Percentiles rank a stretch among this genome's conserved stretches.
phyloP scores from a whole-genome alignment of 2,329 filamentous ascomycete genomes.

The Myriosclerotinia scirpicola region DNA sequence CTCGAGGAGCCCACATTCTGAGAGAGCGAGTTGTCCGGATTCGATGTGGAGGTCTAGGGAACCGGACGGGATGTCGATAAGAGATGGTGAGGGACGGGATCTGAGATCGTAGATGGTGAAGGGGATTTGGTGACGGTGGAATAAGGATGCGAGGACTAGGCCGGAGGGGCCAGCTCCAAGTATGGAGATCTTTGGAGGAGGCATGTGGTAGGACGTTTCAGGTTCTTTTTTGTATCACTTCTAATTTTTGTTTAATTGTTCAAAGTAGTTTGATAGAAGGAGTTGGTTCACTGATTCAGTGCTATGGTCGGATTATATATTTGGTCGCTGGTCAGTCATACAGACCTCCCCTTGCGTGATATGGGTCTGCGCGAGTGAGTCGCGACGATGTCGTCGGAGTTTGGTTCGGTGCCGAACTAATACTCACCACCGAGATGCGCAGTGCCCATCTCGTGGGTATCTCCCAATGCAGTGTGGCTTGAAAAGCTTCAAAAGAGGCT shows the following conservation, averaged over 20 bases:
- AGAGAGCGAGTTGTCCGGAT: slow-evolving; percentile 48
- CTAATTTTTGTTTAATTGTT: background rate
- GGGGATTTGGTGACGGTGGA: slow-evolving; percentile 44
- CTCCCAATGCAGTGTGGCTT: background rate
- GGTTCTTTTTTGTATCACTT: background rate
- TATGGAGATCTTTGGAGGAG: slow-evolving; percentile 44
- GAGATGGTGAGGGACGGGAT: slow-evolving; percentile 34
- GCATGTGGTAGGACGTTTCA: background rate
- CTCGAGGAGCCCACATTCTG: slow-evolving; percentile 47
- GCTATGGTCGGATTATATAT: background rate
- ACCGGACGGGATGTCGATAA: slow-evolving; percentile 42
- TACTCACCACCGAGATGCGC: too few species aligned
- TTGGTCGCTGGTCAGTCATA: background rate
- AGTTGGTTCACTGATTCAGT: background rate
- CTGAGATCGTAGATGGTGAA: slow-evolving; percentile 44
- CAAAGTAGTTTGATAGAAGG: background rate
- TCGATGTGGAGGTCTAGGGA: slow-evolving; percentile 52
- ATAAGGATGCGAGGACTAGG: slow-evolving; percentile 49
- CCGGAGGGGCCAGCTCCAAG: slow-evolving; percentile 50
- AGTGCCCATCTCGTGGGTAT: background rate
- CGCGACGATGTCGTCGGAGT: too few species aligned
- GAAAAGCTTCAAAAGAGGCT: background rate
- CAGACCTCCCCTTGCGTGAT: too few species aligned
- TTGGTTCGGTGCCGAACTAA: too few species aligned
- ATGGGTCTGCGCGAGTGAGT: too few species aligned